Conservation (phyloP, 805 yeast genomes). For the Kodamaea fukazawae region DNA sequence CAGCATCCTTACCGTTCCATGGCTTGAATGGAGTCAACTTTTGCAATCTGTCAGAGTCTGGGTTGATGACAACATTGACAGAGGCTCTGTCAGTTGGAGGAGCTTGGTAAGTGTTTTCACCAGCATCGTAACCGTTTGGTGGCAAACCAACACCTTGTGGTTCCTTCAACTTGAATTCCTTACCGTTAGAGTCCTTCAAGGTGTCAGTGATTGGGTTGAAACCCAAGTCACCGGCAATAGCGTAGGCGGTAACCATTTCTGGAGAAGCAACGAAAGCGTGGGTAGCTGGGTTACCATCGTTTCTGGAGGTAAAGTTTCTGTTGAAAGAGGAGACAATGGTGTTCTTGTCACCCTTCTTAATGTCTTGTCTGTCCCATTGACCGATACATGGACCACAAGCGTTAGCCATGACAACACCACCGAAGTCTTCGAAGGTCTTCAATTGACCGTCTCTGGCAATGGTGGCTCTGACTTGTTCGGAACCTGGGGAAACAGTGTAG, state of each 20-base stretch:
- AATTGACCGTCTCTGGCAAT: constrained; percentile 92
- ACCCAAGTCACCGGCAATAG: constrained; percentile 92
- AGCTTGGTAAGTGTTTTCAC: constrained; percentile 94
- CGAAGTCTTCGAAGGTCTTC: constrained; percentile 75
- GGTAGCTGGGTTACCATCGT: constrained; percentile 96
- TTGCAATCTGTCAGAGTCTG: constrained; percentile 96
- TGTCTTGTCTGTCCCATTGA: constrained; percentile 96
- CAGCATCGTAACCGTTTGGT: constrained; percentile 82
- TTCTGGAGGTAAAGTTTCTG: constrained; percentile 97
- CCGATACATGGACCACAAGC: constrained; percentile 99
- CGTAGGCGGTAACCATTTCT: constrained; percentile 92
- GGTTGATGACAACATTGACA: constrained; percentile 74
- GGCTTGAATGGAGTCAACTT: constrained; percentile 87
- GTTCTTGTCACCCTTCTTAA: constrained; percentile 91
- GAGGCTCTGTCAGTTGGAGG: constrained; percentile 84
- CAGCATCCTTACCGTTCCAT: constrained; percentile 96
- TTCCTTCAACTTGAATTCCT: constrained; percentile 82
- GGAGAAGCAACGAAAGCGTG: constrained; percentile 98
- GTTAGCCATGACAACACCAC: constrained; percentile 91
- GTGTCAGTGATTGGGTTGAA: constrained; percentile 95
- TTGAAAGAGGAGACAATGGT: constrained; percentile 96
- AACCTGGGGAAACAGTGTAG: constrained; percentile 95
- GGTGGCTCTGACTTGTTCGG: constrained; percentile 97
- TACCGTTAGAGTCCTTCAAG: constrained; percentile 83
- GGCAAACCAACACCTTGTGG: constrained; percentile 94